Conservation (phyloP, 108 stramenopile genomes). For the Skeletonema marinoi region DNA sequence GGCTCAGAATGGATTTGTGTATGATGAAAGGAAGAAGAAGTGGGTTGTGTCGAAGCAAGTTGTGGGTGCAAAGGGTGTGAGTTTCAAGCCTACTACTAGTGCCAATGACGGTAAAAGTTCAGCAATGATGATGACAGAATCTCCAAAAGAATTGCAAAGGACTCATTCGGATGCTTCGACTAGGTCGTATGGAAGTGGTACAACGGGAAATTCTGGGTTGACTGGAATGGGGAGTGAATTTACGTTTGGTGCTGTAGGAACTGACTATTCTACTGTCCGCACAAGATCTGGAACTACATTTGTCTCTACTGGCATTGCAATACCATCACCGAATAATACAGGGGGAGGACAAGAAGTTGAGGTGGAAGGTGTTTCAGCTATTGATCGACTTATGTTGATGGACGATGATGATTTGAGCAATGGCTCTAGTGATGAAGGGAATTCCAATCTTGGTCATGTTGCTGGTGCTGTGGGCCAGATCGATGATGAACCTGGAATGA, state of each 20-base stretch:
- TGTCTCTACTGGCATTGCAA: background rate
- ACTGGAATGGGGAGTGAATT: conserved; percentile 23
- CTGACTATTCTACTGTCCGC: background rate
- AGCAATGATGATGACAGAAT: background rate
- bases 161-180: conserved; percentile 27
- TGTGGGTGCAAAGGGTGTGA: conserved; percentile 29
- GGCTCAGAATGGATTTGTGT: conserved; percentile 36
- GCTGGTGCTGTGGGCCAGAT: background rate
- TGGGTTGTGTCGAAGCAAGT: conserved; percentile 29
- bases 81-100: conserved; percentile 19
- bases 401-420: background rate
- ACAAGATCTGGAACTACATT: background rate
- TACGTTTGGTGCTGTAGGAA: conserved; percentile 33
- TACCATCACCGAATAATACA: background rate
- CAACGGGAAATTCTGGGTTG: conserved; percentile 15
- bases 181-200: background rate
- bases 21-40: conserved; percentile 42
- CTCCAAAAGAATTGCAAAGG: conserved; percentile 4
- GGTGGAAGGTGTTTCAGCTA: background rate
- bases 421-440: background rate
- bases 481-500: conserved; percentile 8
- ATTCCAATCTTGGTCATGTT: conserved; percentile 1
- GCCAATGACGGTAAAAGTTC: background rate
- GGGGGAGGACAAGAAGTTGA: background rate
- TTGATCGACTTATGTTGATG: background rate